Base-by-base conservation (phyloP, 2,329 filamentous ascomycete species). In the Colletotrichum sojae region DNA sequence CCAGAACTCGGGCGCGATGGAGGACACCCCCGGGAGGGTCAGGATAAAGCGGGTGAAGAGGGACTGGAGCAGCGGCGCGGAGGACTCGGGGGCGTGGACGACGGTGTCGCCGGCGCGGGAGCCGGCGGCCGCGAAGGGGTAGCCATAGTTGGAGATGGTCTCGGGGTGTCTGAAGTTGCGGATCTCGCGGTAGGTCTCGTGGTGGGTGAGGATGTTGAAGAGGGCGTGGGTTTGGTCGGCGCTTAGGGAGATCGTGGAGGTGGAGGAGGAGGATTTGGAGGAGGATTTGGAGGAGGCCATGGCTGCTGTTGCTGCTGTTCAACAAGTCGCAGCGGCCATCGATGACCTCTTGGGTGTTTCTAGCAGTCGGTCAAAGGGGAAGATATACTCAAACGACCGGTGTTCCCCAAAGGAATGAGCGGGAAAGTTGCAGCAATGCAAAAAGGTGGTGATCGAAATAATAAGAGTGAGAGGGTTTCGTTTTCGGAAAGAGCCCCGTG, bases 131-230 rank as follows among this genome's bases (percentile, higher is more conserved):
- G 77, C 80, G 78, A 95, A 94, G 0, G 93, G 93, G 71, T 87
- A 89, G 15, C 93, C 92, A 81, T 94, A 94, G 22, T 84, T 79
- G 67, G 86, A 83, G 68, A 94, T 91, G 31, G 90, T 87, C 2
- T 84, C 81, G 0, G 91, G 88, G 45, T 85, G 80, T 74, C 91
- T 93, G 84, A 95, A 94, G 70, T 85, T 86, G 75, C 91, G 87
- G 70, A 94, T 92, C 79, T 96, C 93, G 13, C 86, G 79, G 73
- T 90, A 91, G 1, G 87, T 88, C 77, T 90, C 83, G 71, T 86
- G 76, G 73, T 90, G 88, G 39, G 86, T 86, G 63, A 90, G 83
- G 59, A 90, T 88, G 74, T 90, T 86, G 71, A 90, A 85, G 16
- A 90, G 83, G 15, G 88, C 87, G 57, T 81, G 80, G 8, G 84